Evolutionary conservation across 306 rosid genomes (phyloP), one percentile per base, ranked within the genome.

Genomic region (Spatholobus suberectus): DNA sequence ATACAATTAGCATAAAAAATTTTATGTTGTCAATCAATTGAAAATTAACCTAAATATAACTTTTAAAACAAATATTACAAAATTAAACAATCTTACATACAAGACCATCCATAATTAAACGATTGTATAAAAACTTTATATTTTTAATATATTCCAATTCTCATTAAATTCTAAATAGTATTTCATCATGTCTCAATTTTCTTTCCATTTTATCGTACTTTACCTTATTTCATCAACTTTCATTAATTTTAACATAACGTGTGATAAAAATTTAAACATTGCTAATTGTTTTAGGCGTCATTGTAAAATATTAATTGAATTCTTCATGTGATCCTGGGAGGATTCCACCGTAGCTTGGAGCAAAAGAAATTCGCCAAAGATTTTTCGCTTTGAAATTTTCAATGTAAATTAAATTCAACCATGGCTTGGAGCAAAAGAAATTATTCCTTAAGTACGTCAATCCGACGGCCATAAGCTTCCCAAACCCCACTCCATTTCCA

Each of bases 391-490:
- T 57, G 34, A 23, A 57, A 57, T 0, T 23, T 57, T 23, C 34
- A 23, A 57, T 21, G 6, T 23, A 59, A 59, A 59, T 59, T 24
- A 24, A 59, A 59, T 59, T 26, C n/a, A 59, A 12, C 4, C 66
- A 24, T 4, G 17, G 32, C 7, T 57, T 18, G 12, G 65, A 21
- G 26, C 17, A 23, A 57, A 23, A 57, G 11, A 57, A n/a, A n/a
- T n/a, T n/a, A n/a, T 7, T 21, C 4, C 6, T n/a, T n/a, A 21
- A 54, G 0, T 8, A 29, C 32, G 3, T 29, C n/a, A n/a, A n/a
- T n/a, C 37, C 66, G 32, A 80, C 87, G 85, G 89, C 47, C 46
- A 21, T 6, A 67, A 70, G 14, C 3, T 4, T 3, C 38, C 58
- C 46, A 9, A 79, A 32, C 7, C 7, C 18, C 1, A 9, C 5